Percentiles rank a stretch among this genome's conserved stretches.
Conservation (phyloP, 140 eudicot species). For the Ambrosia hybrid region DNA sequence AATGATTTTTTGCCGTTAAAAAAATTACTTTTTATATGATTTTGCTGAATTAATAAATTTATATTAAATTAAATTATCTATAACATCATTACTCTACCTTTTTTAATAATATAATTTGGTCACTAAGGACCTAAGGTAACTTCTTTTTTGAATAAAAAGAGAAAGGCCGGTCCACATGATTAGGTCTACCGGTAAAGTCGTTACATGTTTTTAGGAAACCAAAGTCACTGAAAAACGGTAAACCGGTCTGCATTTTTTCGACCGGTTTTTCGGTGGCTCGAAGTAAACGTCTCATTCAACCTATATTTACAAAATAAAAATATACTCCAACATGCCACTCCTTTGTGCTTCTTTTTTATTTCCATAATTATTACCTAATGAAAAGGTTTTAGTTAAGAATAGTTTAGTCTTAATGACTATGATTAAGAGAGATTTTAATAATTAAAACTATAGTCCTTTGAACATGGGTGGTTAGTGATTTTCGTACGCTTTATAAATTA, state of each 20-base stretch:
- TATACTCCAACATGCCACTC: conserved; percentile 7
- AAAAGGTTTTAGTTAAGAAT: not conserved
- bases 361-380: not conserved
- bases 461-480: not conserved
- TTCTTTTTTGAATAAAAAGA: not conserved
- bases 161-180: conserved; percentile 19
- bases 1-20: too few relatives aligned
- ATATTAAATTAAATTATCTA: too few relatives aligned
- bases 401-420: not conserved
- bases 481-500: not conserved
- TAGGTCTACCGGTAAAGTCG: conserved; percentile 30
- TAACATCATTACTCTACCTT: not conserved
- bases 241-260: conserved; percentile 15
- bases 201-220: conserved; percentile 25
- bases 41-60: too few relatives aligned
- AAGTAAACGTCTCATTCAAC: conserved; percentile 12
- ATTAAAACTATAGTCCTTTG: not conserved
- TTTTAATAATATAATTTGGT: not conserved
- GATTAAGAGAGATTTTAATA: not conserved
- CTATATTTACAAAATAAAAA: conserved; percentile 1
- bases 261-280: conserved; percentile 31
- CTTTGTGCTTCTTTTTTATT: not conserved
- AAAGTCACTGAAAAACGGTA: conserved; percentile 22
- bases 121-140: not conserved
- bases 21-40: too few relatives aligned